phyloP scores from a whole-genome alignment of 2,329 filamentous ascomycete species.

The Penicillium sp. region DNA sequence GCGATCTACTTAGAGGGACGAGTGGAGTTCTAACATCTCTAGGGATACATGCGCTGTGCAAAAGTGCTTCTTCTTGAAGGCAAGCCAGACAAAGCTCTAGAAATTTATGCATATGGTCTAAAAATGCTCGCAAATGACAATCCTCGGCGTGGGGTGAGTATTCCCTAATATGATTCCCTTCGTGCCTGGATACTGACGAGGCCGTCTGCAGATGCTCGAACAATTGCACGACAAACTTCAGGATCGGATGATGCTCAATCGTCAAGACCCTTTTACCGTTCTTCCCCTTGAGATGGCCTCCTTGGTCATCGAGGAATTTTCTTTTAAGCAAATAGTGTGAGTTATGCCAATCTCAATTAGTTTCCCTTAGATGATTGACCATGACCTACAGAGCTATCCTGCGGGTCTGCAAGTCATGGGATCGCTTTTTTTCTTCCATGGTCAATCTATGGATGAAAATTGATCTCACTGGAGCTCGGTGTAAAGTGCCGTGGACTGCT shows the following conservation, averaged over 20 bases:
- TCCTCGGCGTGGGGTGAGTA: slow-evolving; percentile 25
- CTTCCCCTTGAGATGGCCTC: slow-evolving; percentile 52
- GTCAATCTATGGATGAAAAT: slow-evolving; percentile 49
- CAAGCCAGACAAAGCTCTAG: slow-evolving; percentile 49
- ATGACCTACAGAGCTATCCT: slow-evolving; percentile 39
- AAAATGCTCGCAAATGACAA: slow-evolving; percentile 45
- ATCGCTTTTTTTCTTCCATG: slow-evolving; percentile 45
- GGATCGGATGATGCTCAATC: slow-evolving; percentile 26
- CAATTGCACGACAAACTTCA: slow-evolving; percentile 45
- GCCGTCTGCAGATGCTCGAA: slow-evolving; percentile 36
- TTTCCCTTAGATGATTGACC: not conserved
- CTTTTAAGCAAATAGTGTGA: slow-evolving; percentile 48
- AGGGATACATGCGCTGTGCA: slow-evolving; percentile 54
- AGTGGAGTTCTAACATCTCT: slow-evolving; percentile 1
- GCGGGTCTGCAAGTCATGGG: slow-evolving; percentile 53
- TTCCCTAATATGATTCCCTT: not conserved
- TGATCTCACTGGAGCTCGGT: slow-evolving; percentile 46
- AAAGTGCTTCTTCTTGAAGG: slow-evolving; percentile 44
- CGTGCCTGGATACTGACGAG: not conserved
- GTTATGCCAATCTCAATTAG: slow-evolving; percentile 3
- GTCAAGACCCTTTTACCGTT: slow-evolving; percentile 47
- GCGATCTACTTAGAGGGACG: not conserved
- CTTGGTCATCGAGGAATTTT: slow-evolving; percentile 48
- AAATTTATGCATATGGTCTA: slow-evolving; percentile 55
- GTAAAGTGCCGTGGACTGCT: slow-evolving; percentile 38